Percentiles rank a stretch among this genome's conserved stretches.
phyloP scores from a whole-genome alignment of 371 early-diverging fungal genomes.

The Mortierella sp. region DNA sequence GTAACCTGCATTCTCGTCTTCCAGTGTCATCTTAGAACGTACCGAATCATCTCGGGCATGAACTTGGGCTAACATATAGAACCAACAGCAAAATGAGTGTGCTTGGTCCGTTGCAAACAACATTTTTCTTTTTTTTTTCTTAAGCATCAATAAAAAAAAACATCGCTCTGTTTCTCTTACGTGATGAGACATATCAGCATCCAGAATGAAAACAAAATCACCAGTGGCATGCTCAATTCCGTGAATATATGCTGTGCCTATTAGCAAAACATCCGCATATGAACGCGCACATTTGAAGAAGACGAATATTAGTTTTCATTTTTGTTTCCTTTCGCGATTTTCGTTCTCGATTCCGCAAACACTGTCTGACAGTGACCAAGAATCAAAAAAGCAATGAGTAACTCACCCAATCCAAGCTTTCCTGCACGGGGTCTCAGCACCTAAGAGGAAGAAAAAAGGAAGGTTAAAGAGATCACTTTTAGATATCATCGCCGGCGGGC shows the following conservation, averaged over 20 bases:
- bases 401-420: conserved; percentile 91
- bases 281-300: neutral
- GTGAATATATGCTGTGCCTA: conserved; percentile 96
- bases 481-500: too few species aligned
- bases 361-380: too few species aligned
- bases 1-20: neutral
- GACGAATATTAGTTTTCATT: neutral
- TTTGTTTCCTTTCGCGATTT: too few species aligned
- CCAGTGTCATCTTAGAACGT: conserved; percentile 7
- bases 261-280: too few species aligned
- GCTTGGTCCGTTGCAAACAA: too few species aligned
- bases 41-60: conserved; percentile 93
- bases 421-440: conserved; percentile 91
- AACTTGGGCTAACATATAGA: conserved; percentile 98
- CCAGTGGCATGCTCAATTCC: conserved; percentile 96
- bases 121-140: too few species aligned
- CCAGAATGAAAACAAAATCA: conserved; percentile 97
- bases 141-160: neutral
- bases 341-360: too few species aligned
- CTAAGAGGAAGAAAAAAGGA: conserved; percentile 52
- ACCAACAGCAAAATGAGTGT: too few species aligned
- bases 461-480: neutral
- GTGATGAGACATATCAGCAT: conserved; percentile 99
- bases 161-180: conserved; percentile 35
- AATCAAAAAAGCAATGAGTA: too few species aligned